These are phyloP conservation scores for Heliosperma pusillum DNA, from an alignment of 148 eudicot species.

Conservation along the genomic window DNA sequence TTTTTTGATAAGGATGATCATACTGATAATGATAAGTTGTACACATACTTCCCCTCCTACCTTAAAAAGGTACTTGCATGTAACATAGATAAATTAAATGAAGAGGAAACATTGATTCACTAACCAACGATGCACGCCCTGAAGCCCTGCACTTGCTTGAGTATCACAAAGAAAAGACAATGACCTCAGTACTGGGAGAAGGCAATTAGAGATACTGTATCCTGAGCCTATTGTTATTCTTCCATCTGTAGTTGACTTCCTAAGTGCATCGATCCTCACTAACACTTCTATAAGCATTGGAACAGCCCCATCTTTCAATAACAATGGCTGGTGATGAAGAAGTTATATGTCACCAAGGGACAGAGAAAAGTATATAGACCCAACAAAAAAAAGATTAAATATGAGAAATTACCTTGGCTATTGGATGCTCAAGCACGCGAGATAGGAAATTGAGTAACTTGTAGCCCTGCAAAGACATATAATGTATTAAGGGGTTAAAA, in stretches of 20 bases:
- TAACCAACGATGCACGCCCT: conserved; percentile 47
- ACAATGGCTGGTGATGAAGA: conserved; percentile 50
- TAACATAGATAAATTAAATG: neutral
- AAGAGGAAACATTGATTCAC: conserved; percentile 12
- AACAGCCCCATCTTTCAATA: conserved; percentile 57
- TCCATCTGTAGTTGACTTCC: conserved; percentile 40
- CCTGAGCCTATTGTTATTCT: conserved; percentile 37
- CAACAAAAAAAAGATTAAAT: neutral
- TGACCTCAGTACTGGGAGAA: conserved; percentile 60
- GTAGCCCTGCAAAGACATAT: conserved; percentile 42
- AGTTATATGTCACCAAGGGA: conserved; percentile 15
- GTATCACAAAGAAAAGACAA: conserved; percentile 60
- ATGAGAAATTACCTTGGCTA: conserved; percentile 59
- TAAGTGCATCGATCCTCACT: conserved; percentile 41
- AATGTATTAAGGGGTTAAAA: neutral
- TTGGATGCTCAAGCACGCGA: conserved; percentile 75
- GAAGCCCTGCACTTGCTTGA: conserved; percentile 30
- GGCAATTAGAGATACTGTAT: conserved; percentile 51
- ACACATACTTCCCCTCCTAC: conserved; percentile 4
- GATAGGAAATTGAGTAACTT: conserved; percentile 71
- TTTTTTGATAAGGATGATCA: neutral
- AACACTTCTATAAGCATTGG: conserved; percentile 60
- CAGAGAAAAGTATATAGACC: neutral
- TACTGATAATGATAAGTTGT: neutral
- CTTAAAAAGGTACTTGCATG: neutral